Percentiles rank a stretch among this genome's conserved stretches.
Conservation (phyloP, 768 basidiomycete genomes). For the Tulasnella sp. region DNA sequence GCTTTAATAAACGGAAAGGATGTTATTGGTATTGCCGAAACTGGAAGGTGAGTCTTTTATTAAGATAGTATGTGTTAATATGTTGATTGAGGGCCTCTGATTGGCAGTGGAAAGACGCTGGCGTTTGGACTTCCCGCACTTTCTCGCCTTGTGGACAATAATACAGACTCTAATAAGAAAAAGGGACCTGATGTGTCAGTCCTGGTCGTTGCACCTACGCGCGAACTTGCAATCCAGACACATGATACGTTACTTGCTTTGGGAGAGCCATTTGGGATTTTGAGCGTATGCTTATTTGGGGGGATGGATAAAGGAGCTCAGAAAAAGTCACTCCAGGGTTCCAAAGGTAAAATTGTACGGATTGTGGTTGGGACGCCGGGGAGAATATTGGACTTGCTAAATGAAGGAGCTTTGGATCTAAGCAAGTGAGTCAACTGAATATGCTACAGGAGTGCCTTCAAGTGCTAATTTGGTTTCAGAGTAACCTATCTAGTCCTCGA, state of each 20-base stretch:
- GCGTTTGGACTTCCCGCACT: slow-evolving; percentile 92
- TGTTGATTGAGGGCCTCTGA: not conserved
- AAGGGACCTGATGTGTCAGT: slow-evolving; percentile 26
- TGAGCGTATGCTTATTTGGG: slow-evolving; percentile 81
- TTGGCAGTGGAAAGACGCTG: slow-evolving; percentile 77
- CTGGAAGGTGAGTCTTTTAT: slow-evolving; percentile 49
- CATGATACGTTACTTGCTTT: slow-evolving; percentile 68
- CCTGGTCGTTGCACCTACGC: slow-evolving; percentile 84
- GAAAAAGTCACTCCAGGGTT: slow-evolving; percentile 48
- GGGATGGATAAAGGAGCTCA: slow-evolving; percentile 89
- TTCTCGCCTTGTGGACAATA: slow-evolving; percentile 35
- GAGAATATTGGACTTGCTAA: slow-evolving; percentile 78
- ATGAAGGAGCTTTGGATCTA: slow-evolving; percentile 74
- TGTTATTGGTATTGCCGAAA: slow-evolving; percentile 93
- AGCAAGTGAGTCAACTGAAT: slow-evolving; percentile 39
- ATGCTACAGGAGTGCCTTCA: slow-evolving; percentile 3
- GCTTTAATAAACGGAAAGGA: slow-evolving; percentile 69
- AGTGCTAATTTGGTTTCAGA: slow-evolving; percentile 28
- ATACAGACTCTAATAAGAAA: no score
- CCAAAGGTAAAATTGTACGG: slow-evolving; percentile 35
- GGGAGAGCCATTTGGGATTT: slow-evolving; percentile 60
- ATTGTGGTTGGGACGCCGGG: slow-evolving; percentile 96
- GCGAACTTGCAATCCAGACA: slow-evolving; percentile 92
- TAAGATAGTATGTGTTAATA: not conserved
- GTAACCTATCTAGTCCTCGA: slow-evolving; percentile 89